A percentile compares a stretch with the other conserved stretches of the same genome.
These are phyloP conservation scores for Suillus subalutaceus DNA, from an alignment of 768 basidiomycete species.

Conservation along the genomic window DNA sequence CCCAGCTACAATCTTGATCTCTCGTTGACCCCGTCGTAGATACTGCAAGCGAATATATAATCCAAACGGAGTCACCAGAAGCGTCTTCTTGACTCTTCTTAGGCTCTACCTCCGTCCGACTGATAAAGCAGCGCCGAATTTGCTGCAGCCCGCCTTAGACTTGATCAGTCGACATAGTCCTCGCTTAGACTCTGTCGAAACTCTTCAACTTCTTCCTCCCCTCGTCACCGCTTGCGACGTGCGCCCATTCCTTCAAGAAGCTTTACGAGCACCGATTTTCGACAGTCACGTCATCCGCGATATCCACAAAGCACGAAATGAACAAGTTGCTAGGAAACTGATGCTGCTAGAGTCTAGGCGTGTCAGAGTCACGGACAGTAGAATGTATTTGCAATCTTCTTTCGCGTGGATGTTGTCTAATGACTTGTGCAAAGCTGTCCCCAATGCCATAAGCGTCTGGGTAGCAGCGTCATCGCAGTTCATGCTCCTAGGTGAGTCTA, in stretches of 20 bases:
- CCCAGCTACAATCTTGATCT: not conserved
- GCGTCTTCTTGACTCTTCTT: constrained; percentile 83
- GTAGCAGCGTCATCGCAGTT: constrained; percentile 91
- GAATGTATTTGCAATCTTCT: constrained; percentile 69
- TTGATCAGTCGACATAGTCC: constrained; percentile 85
- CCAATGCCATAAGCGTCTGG: constrained; percentile 92
- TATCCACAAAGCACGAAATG: constrained; percentile 73
- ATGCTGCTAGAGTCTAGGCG: constrained; percentile 78
- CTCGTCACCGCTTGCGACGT: constrained; percentile 85
- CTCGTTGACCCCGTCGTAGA: constrained; percentile 41
- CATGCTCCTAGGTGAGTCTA: constrained; percentile 78
- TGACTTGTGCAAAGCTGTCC: constrained; percentile 67
- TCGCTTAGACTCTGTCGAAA: constrained; percentile 79
- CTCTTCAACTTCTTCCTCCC: constrained; percentile 86
- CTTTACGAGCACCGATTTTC: constrained; percentile 65
- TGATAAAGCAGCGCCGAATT: constrained; percentile 48
- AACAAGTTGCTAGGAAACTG: constrained; percentile 72
- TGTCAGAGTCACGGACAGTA: constrained; percentile 88
- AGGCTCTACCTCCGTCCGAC: constrained; percentile 85
- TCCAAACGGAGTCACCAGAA: constrained; percentile 52
- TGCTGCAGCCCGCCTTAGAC: constrained; percentile 83
- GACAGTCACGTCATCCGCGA: constrained; percentile 71
- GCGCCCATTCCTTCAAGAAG: constrained; percentile 73
- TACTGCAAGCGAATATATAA: constrained; percentile 88
- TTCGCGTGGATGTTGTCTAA: constrained; percentile 2